These are phyloP conservation scores for Rubus idaeus DNA, from an alignment of 306 rosid genomes.

Conservation along the genomic window DNA sequence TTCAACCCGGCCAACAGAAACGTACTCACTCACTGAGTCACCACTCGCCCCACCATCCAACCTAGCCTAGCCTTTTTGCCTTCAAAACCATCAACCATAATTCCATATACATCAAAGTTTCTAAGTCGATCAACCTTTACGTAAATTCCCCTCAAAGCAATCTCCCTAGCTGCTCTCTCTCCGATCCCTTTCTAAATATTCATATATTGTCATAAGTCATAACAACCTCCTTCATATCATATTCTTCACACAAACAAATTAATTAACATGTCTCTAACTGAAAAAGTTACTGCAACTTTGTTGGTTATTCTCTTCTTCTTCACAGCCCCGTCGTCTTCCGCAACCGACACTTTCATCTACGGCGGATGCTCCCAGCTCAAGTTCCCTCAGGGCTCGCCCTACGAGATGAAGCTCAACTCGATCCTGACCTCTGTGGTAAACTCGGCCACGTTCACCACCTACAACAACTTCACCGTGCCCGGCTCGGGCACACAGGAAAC, in stretches of 20 bases:
- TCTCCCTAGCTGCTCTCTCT: background rate
- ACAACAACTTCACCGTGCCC: slow-evolving; percentile 64
- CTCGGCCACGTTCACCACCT: slow-evolving; percentile 59
- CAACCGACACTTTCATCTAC: slow-evolving; percentile 52
- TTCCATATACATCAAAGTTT: background rate
- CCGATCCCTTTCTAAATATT: background rate
- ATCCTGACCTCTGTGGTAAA: slow-evolving; percentile 66
- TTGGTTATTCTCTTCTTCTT: slow-evolving; percentile 28
- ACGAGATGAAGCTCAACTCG: slow-evolving; percentile 61
- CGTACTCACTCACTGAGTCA: background rate
- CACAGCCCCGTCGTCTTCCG: slow-evolving; percentile 36
- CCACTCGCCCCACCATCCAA: background rate
- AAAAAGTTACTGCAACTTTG: background rate
- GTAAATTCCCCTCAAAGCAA: slow-evolving; percentile 9
- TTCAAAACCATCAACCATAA: slow-evolving; percentile 1
- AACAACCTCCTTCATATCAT: slow-evolving; percentile 12
- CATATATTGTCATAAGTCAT: background rate
- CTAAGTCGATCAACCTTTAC: background rate
- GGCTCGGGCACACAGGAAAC: slow-evolving; percentile 30
- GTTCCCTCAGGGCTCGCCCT: slow-evolving; percentile 52
- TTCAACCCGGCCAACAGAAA: too few relatives aligned
- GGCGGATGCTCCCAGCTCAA: slow-evolving; percentile 75
- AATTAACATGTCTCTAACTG: slow-evolving; percentile 28
- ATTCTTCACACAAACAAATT: background rate
- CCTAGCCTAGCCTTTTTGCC: background rate